These are phyloP conservation scores for Sclerotinia sclerotiorum DNA, from an alignment of 2,329 filamentous ascomycete species.

Conservation along the genomic window DNA sequence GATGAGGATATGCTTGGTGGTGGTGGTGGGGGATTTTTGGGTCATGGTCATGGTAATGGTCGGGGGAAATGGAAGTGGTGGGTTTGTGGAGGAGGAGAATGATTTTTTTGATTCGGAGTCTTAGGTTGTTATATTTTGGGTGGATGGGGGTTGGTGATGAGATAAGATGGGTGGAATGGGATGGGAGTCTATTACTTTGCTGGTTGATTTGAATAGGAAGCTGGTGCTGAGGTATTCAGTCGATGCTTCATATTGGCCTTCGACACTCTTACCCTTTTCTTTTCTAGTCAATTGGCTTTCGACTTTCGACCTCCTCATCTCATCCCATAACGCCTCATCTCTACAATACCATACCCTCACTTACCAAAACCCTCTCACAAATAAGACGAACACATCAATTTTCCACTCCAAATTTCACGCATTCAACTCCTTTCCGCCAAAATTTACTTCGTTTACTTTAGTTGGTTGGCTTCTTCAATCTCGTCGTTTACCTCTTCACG, in stretches of 20 bases:
- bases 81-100: neutral
- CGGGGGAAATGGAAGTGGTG: neutral
- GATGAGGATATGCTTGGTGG: conserved; percentile 12
- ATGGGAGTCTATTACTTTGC: neutral
- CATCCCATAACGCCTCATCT: neutral
- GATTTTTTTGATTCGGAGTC: conserved; percentile 5
- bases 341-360: too few species aligned
- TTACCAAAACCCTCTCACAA: too few species aligned
- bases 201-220: too few species aligned
- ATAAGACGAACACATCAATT: neutral
- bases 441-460: too few species aligned
- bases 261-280: neutral
- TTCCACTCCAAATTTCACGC: too few species aligned
- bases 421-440: too few species aligned
- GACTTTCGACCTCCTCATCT: neutral
- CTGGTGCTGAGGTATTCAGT: neutral
- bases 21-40: neutral
- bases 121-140: too few species aligned
- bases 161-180: neutral
- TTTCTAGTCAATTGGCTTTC: neutral
- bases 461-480: too few species aligned
- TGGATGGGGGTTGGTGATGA: too few species aligned
- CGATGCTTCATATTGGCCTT: neutral
- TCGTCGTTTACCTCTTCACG: too few species aligned
- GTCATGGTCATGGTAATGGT: neutral